phyloP scores from a whole-genome alignment of 768 basidiomycete genomes.

The Sporobolomyces phaffii region DNA sequence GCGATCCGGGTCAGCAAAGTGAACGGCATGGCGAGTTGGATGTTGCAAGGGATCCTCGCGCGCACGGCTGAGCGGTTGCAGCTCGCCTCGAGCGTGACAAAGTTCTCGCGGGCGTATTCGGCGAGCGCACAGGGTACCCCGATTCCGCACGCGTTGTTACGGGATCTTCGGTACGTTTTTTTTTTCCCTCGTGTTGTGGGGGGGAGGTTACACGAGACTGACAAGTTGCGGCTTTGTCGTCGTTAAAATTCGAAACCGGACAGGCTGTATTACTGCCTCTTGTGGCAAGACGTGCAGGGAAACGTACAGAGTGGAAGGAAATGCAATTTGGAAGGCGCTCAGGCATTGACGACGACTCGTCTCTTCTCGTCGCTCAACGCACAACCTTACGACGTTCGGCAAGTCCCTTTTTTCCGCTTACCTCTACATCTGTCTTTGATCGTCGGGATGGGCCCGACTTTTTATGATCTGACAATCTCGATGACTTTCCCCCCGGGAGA shows the following conservation, averaged over 20 bases:
- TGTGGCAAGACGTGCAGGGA: conserved; percentile 37
- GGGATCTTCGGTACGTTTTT: conserved; percentile 17
- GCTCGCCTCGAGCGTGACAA: neutral
- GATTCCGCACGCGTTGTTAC: conserved; percentile 20
- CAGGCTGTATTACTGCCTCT: conserved; percentile 33
- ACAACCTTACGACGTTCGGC: conserved; percentile 36
- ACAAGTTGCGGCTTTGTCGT: no score
- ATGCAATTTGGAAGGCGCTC: conserved; percentile 37
- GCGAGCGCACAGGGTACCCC: conserved; percentile 17
- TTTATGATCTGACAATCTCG: no score
- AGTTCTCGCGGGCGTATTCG: conserved; percentile 34
- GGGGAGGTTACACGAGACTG: no score
- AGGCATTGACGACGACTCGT: conserved; percentile 28
- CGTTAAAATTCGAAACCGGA: no score
- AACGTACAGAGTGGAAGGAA: conserved; percentile 34
- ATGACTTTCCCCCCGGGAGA: conserved; percentile 1
- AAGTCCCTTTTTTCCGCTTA: neutral
- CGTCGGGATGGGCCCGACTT: no score
- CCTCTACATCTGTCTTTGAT: neutral
- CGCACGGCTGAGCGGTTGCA: conserved; percentile 33
- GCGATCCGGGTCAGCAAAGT: conserved; percentile 34
- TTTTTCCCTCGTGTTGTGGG: neutral
- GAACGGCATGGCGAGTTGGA: conserved; percentile 37
- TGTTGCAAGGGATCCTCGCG: conserved; percentile 32
- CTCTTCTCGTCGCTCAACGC: conserved; percentile 32